Percentiles rank a stretch among this genome's conserved stretches.
Conservation (phyloP, 2,329 filamentous ascomycete species). For the Xylogone sp. region DNA sequence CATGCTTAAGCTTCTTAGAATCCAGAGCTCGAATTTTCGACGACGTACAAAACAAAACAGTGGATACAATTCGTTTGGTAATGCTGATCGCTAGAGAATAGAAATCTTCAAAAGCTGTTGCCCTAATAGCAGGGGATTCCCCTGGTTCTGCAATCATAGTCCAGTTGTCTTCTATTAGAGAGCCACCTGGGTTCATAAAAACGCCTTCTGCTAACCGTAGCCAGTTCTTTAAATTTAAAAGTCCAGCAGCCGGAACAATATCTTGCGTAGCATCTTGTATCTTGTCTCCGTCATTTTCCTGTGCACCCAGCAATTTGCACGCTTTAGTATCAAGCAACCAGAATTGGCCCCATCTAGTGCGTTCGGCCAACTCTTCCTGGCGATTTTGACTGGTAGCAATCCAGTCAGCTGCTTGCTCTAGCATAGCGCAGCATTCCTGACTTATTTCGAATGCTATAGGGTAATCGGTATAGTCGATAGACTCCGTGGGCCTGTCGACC, state of each 20-base stretch:
- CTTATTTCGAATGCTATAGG: constrained; percentile 72
- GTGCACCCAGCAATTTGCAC: constrained; percentile 14
- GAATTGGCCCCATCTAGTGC: constrained; percentile 51
- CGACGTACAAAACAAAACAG: constrained; percentile 65
- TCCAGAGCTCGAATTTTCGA: constrained; percentile 56
- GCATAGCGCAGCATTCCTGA: constrained; percentile 55
- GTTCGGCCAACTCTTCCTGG: constrained; percentile 58
- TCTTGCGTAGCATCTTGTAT: constrained; percentile 24
- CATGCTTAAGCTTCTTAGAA: constrained; percentile 24
- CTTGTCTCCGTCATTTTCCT: constrained; percentile 12
- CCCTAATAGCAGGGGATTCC: constrained; percentile 65
- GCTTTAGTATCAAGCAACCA: constrained; percentile 59
- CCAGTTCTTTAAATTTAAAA: constrained; percentile 60
- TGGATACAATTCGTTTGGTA: constrained; percentile 67
- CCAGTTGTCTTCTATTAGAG: constrained; percentile 65
- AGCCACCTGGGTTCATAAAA: constrained; percentile 69
- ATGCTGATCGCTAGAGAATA: constrained; percentile 63
- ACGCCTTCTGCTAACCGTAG: constrained; percentile 59
- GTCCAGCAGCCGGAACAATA: constrained; percentile 43
- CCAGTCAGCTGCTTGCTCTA: constrained; percentile 67
- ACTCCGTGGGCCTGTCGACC: constrained; percentile 12
- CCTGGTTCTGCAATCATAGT: constrained; percentile 45
- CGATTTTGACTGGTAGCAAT: constrained; percentile 61
- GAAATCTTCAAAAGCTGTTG: constrained; percentile 74
- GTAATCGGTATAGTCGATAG: constrained; percentile 49